Conservation (phyloP, 805 yeast species). For the Kodamaea sagamina region DNA sequence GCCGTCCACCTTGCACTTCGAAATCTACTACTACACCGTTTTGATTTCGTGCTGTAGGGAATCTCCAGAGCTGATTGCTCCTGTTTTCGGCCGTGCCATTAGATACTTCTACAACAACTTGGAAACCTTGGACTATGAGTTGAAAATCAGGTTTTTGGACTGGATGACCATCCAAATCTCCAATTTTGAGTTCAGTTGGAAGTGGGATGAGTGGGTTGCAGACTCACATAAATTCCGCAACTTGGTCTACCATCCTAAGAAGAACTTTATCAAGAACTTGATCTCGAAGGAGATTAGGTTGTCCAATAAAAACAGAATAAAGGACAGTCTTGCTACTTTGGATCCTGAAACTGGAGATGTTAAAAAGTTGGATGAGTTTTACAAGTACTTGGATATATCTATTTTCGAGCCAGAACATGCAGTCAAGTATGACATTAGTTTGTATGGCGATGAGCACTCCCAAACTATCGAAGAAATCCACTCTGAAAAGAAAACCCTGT, state of each 20-base stretch:
- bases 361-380: constrained; percentile 37
- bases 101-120: constrained; percentile 75
- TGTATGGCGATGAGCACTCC: constrained; percentile 37
- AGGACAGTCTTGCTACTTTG: constrained; percentile 57
- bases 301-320: constrained; percentile 71
- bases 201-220: constrained; percentile 91
- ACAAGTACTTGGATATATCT: constrained; percentile 40
- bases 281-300: constrained; percentile 82
- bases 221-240: constrained; percentile 51
- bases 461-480: constrained; percentile 29
- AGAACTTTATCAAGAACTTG: constrained; percentile 71
- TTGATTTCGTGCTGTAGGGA: constrained; percentile 84
- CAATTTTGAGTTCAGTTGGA: constrained; percentile 95
- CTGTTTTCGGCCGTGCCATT: constrained; percentile 90
- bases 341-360: constrained; percentile 30
- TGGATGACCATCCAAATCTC: constrained; percentile 95
- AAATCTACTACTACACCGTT: constrained; percentile 79
- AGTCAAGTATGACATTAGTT: constrained; percentile 35
- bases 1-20: constrained; percentile 65
- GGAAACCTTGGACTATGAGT: constrained; percentile 71
- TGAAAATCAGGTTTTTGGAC: constrained; percentile 69
- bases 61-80: constrained; percentile 77
- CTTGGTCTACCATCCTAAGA: constrained; percentile 67
- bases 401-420: constrained; percentile 31
- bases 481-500: constrained; percentile 25